Percentiles rank a stretch among this genome's conserved stretches.
Evolutionary conservation across 192 early-diverging fungal genomes (phyloP).

Genomic region (Coemansia brasiliensis): DNA sequence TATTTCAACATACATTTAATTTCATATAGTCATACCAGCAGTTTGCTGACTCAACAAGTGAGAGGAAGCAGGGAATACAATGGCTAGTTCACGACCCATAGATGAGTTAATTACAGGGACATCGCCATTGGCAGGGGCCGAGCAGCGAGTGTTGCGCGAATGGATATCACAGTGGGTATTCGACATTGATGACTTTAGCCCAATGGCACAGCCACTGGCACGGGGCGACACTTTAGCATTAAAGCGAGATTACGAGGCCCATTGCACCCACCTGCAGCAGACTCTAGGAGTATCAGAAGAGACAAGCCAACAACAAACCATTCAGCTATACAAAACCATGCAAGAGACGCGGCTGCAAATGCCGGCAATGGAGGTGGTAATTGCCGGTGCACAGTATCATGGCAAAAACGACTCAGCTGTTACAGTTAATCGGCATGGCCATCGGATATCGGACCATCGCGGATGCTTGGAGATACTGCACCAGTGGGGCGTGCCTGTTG

Average conservation of each 20-base stretch:
- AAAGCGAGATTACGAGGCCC: conserved; percentile 7
- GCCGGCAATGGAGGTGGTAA: conserved; percentile 53
- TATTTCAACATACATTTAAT: too few relatives aligned
- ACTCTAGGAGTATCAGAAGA: background rate
- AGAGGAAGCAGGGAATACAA: too few relatives aligned
- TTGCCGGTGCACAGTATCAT: conserved; percentile 49
- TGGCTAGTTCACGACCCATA: conserved; percentile 11
- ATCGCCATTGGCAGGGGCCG: conserved; percentile 33
- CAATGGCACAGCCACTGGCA: conserved; percentile 33
- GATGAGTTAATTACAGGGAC: conserved; percentile 17
- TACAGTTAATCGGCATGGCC: background rate
- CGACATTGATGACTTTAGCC: conserved; percentile 24
- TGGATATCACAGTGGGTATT: conserved; percentile 49
- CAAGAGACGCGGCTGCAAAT: conserved; percentile 36
- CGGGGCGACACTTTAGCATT: conserved; percentile 29
- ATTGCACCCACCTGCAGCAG: conserved; percentile 1
- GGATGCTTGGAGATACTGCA: conserved; percentile 29
- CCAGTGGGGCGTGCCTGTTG: conserved; percentile 24
- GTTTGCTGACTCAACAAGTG: too few relatives aligned
- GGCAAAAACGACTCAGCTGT: conserved; percentile 6
- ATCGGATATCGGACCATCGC: conserved; percentile 14
- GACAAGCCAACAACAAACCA: background rate
- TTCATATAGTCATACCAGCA: too few relatives aligned
- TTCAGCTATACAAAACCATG: conserved; percentile 14
- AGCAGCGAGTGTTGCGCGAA: conserved; percentile 47